Evolutionary conservation across 768 basidiomycete genomes (phyloP).

Genomic region (Boletus vinaceobasis): DNA sequence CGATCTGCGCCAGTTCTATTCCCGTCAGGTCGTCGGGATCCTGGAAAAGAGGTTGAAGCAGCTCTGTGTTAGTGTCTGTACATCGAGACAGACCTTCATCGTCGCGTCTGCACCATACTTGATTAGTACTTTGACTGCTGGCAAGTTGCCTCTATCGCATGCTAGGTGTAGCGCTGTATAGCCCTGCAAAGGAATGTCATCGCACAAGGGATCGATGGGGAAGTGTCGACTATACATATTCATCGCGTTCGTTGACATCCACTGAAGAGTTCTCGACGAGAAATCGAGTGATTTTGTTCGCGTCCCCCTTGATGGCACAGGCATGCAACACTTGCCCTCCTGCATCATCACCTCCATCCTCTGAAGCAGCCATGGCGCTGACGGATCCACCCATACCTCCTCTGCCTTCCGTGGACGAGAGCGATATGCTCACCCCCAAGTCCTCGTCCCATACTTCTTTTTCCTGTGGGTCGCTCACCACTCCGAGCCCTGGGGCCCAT

Average conservation of each 20-base stretch:
- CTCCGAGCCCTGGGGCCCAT: constrained; percentile 47
- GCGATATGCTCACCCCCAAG: constrained; percentile 24
- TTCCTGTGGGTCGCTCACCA: constrained; percentile 7
- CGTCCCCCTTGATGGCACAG: constrained; percentile 58
- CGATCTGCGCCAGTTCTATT: constrained; percentile 54
- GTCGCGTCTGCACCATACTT: constrained; percentile 58
- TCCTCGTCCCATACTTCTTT: constrained; percentile 47
- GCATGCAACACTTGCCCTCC: constrained; percentile 52
- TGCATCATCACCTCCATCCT: constrained; percentile 38
- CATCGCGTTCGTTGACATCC: constrained; percentile 61
- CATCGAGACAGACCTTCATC: constrained; percentile 50
- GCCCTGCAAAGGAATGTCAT: constrained; percentile 48
- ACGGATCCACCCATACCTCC: constrained; percentile 56
- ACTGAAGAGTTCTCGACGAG: constrained; percentile 39
- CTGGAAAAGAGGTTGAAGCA: constrained; percentile 34
- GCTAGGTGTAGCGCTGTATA: constrained; percentile 88
- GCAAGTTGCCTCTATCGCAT: constrained; percentile 70
- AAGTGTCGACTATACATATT: constrained; percentile 58
- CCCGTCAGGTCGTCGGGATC: constrained; percentile 66
- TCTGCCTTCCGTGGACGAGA: constrained; percentile 23
- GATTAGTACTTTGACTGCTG: constrained; percentile 57
- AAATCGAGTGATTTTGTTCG: constrained; percentile 41
- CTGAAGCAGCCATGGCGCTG: constrained; percentile 51
- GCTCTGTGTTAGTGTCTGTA: background rate
- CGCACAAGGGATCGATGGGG: background rate